These are phyloP conservation scores for Lagenaria siceraria DNA, from an alignment of 306 rosid genomes.

Conservation along the genomic window DNA sequence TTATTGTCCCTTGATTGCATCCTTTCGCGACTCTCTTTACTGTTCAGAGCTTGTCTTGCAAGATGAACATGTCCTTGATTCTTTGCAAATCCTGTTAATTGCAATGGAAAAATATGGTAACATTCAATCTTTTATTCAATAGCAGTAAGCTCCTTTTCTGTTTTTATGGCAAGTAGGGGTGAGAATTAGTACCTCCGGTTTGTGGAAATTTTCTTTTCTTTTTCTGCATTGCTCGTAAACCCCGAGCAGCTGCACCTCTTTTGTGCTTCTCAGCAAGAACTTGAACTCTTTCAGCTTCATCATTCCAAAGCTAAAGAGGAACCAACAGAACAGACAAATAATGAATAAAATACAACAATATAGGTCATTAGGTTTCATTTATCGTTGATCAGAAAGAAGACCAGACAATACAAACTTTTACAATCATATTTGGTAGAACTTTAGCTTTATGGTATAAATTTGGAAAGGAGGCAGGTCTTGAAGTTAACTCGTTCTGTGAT, in stretches of 20 bases:
- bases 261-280: slow-evolving; percentile 70
- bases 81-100: not conserved
- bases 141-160: not conserved
- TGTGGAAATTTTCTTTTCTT: slow-evolving; percentile 13
- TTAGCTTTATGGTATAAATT: not conserved
- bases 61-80: not conserved
- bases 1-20: not conserved
- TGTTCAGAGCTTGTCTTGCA: not conserved
- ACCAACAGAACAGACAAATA: not conserved
- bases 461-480: not conserved
- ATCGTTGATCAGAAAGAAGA: not conserved
- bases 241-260: slow-evolving; percentile 65
- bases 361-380: not conserved
- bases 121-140: not conserved
- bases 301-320: slow-evolving; percentile 44
- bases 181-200: slow-evolving; percentile 21
- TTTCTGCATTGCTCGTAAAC: slow-evolving; percentile 29
- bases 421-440: not conserved
- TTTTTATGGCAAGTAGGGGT: not conserved
- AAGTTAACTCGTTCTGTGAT: not conserved
- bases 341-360: not conserved
- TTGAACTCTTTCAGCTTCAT: slow-evolving; percentile 51
- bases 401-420: not conserved
- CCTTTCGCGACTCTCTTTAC: not conserved
- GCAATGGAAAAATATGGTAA: not conserved